These are phyloP conservation scores for Ampelocalamus luodianensis DNA, from an alignment of 176 grass and related monocot species.

Conservation along the genomic window DNA sequence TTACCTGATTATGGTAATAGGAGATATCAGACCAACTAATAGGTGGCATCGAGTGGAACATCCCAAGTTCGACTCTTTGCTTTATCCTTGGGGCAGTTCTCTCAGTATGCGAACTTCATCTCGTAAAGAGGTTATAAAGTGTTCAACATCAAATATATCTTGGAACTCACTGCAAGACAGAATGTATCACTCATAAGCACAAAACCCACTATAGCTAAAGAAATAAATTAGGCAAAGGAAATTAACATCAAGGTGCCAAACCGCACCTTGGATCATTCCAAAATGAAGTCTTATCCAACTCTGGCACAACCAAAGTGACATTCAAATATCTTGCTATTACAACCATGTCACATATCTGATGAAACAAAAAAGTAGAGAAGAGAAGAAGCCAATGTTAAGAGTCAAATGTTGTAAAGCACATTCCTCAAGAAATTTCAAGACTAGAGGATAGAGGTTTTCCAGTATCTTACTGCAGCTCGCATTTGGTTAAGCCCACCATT, in stretches of 20 bases:
- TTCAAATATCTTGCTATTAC: conserved; percentile 93
- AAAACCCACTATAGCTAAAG: no score
- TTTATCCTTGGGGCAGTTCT: conserved; percentile 79
- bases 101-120: conserved; percentile 89
- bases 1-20: conserved; percentile 76
- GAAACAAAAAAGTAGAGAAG: conserved; percentile 17
- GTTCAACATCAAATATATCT: no score
- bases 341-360: conserved; percentile 97
- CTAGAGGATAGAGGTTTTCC: not conserved
- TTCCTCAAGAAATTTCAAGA: not conserved
- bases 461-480: no score
- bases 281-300: conserved; percentile 93
- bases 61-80: conserved; percentile 60
- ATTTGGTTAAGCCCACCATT: no score
- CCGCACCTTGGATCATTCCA: conserved; percentile 86
- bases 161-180: no score
- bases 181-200: no score
- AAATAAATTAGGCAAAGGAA: no score
- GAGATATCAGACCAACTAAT: conserved; percentile 54
- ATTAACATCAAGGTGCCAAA: no score
- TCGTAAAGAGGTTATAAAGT: conserved; percentile 91
- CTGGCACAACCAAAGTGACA: conserved; percentile 84
- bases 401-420: not conserved
- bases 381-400: conserved; percentile 18
- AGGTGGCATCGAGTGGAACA: conserved; percentile 81